A percentile compares a stretch with the other conserved stretches of the same genome.
These are phyloP conservation scores for Backusella westeae DNA, from an alignment of 192 early-diverging fungal species.

Conservation along the genomic window DNA sequence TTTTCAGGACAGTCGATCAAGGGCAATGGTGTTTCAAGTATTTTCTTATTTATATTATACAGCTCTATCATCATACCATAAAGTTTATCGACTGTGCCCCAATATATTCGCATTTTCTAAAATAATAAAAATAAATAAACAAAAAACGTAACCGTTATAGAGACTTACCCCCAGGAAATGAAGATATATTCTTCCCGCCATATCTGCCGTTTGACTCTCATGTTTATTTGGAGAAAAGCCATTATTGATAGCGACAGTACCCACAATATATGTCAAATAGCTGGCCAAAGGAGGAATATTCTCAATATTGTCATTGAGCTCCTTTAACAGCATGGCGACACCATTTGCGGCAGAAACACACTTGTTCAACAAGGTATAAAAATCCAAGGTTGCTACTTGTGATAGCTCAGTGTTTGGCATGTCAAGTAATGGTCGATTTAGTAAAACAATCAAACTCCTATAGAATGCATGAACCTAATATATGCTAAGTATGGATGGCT, in stretches of 20 bases:
- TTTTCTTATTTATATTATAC: conserved; percentile 19
- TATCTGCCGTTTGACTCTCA: conserved; percentile 35
- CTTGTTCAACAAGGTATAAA: conserved; percentile 29
- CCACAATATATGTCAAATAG: conserved; percentile 46
- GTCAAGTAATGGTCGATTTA: conserved; percentile 46
- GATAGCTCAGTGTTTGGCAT: conserved; percentile 21
- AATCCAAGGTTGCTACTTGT: conserved; percentile 22
- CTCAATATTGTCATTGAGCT: conserved; percentile 20
- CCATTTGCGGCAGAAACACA: conserved; percentile 40
- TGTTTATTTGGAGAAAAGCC: conserved; percentile 36
- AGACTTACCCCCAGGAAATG: conserved; percentile 11
- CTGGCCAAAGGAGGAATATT: conserved; percentile 40
- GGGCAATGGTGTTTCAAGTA: not conserved
- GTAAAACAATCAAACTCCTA: conserved; percentile 38
- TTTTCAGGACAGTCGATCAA: too few species aligned
- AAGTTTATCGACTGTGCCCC: conserved; percentile 48
- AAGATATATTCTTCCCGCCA: conserved; percentile 36
- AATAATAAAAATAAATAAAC: not conserved
- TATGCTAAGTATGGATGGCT: not conserved
- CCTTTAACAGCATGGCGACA: conserved; percentile 40
- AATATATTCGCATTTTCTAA: conserved; percentile 43
- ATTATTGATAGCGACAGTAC: conserved; percentile 49
- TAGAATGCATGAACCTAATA: conserved; percentile 37
- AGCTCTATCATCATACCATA: conserved; percentile 48
- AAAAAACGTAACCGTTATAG: not conserved